Evolutionary conservation across 768 basidiomycete genomes (phyloP).

Genomic region (Mycena sanguinolenta): DNA sequence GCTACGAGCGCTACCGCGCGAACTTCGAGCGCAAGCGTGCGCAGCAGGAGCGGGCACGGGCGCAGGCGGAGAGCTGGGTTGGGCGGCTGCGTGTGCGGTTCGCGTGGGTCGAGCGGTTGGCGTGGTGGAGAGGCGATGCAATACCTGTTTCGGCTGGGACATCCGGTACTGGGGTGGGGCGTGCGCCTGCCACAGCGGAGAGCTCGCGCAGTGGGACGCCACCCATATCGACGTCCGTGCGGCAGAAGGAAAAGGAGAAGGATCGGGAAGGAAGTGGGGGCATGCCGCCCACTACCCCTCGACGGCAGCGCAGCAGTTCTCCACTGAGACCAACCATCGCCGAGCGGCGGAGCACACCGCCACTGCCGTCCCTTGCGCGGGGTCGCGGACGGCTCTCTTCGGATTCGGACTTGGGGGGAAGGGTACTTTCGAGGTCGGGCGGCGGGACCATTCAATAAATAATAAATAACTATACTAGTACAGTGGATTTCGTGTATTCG

Average conservation of each 20-base stretch:
- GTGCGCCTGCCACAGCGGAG: background rate
- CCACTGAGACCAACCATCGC: background rate
- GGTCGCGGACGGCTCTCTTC: background rate
- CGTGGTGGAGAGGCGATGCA: background rate
- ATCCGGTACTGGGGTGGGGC: background rate
- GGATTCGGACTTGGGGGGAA: background rate
- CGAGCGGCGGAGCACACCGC: constrained; percentile 13
- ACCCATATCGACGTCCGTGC: background rate
- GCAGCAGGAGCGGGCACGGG: constrained; percentile 54
- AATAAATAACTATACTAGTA: no score
- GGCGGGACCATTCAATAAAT: no score
- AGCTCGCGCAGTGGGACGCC: background rate
- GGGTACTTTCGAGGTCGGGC: no score
- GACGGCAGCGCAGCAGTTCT: background rate
- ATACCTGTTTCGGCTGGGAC: background rate
- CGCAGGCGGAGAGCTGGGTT: background rate
- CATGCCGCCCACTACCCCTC: no score
- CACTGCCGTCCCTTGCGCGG: background rate
- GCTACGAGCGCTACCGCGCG: constrained; percentile 92
- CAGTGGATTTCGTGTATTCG: background rate
- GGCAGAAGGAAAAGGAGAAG: background rate
- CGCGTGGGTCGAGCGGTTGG: background rate
- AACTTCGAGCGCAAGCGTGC: constrained; percentile 87
- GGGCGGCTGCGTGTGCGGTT: no score
- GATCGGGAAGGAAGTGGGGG: background rate